Evolutionary conservation across 192 early-diverging fungal genomes (phyloP).

Genomic region (Podila minutissima): DNA sequence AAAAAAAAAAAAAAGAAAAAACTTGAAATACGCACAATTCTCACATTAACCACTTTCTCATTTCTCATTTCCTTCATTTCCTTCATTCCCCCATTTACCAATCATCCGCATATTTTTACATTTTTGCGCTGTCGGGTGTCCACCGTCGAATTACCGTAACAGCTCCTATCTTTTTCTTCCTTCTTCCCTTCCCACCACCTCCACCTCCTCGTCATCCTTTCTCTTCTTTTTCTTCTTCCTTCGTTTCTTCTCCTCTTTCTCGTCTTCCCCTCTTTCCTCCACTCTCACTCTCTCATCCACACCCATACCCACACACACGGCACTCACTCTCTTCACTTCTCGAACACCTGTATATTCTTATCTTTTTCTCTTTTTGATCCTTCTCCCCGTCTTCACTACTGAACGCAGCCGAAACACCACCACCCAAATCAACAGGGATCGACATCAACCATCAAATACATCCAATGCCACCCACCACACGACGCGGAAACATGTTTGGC

Average conservation of each 20-base stretch:
- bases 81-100: neutral
- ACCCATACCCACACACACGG: neutral
- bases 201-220: constrained; percentile 22
- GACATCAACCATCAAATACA: neutral
- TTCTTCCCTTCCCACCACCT: constrained; percentile 4
- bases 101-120: no score
- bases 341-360: neutral
- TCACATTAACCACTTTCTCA: constrained; percentile 7
- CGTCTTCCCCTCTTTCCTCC: constrained; percentile 17
- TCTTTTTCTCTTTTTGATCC: neutral
- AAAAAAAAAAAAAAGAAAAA: no score
- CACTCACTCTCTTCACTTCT: constrained; percentile 5
- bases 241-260: constrained; percentile 13
- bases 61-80: constrained; percentile 5
- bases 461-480: constrained; percentile 21
- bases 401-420: neutral
- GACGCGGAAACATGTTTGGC: constrained; percentile 74
- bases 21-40: no score
- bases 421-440: neutral
- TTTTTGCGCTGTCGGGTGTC: no score
- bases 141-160: no score
- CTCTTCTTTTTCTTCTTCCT: constrained; percentile 18
- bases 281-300: constrained; percentile 2
- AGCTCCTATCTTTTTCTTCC: no score
- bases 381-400: neutral